phyloP scores from a whole-genome alignment of 306 rosid species.

The Astragalus membranaceus region DNA sequence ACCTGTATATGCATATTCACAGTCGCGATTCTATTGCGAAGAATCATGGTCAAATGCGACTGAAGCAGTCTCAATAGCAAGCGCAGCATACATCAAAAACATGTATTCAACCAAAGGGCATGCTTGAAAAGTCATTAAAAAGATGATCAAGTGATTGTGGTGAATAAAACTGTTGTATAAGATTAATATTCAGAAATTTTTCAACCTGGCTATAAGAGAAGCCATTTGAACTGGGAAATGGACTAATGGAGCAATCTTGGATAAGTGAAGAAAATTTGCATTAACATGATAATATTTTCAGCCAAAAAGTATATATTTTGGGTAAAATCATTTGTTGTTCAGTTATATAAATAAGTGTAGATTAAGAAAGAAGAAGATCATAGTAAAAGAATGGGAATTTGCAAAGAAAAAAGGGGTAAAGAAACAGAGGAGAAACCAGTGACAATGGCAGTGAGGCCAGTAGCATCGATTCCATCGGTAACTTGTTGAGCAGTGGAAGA shows the following conservation, averaged over 20 bases:
- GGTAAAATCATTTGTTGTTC: no score
- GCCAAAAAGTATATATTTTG: background rate
- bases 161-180: background rate
- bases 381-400: background rate
- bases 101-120: background rate
- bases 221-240: background rate
- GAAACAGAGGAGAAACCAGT: slow-evolving; percentile 36
- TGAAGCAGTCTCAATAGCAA: no score
- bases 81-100: background rate
- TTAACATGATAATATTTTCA: background rate
- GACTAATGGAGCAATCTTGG: background rate
- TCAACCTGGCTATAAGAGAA: background rate
- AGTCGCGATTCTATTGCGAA: no score
- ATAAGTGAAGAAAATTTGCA: background rate
- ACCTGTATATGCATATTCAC: no score
- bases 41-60: no score
- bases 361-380: background rate
- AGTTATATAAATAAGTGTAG: no score
- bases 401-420: background rate
- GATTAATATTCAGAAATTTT: background rate
- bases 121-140: background rate
- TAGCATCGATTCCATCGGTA: slow-evolving; percentile 62
- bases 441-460: slow-evolving; percentile 83
- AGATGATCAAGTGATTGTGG: background rate
- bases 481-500: slow-evolving; percentile 76